Percentiles rank a stretch among this genome's conserved stretches.
Evolutionary conservation across 2,329 filamentous ascomycete genomes (phyloP).

Genomic region (Elsinoe australis): DNA sequence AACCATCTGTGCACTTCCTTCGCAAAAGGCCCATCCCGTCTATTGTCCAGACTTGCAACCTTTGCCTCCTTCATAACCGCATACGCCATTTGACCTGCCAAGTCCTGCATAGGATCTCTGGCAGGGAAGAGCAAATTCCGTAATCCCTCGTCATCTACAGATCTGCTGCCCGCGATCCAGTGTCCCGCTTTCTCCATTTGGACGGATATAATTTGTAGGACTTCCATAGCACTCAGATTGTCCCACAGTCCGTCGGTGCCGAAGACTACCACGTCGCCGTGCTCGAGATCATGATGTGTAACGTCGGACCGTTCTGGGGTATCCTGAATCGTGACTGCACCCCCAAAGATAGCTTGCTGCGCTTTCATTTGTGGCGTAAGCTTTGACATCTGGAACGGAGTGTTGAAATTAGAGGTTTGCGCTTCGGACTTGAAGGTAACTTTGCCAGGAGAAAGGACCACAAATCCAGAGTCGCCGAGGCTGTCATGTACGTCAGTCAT

Average conservation of each 20-base stretch:
- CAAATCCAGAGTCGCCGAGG: slow-evolving; percentile 87
- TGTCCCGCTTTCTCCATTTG: slow-evolving; percentile 53
- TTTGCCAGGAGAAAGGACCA: slow-evolving; percentile 76
- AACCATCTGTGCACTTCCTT: slow-evolving; percentile 87
- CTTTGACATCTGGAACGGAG: slow-evolving; percentile 86
- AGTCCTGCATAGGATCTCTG: slow-evolving; percentile 34
- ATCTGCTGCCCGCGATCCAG: slow-evolving; percentile 23
- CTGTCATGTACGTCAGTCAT: slow-evolving; percentile 27
- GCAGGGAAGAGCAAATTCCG: slow-evolving; percentile 14
- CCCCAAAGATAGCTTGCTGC: slow-evolving; percentile 77
- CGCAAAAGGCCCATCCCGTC: slow-evolving; percentile 84
- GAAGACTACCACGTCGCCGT: slow-evolving; percentile 89
- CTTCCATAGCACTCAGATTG: slow-evolving; percentile 86
- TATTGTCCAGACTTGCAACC: slow-evolving; percentile 69
- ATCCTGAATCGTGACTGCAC: slow-evolving; percentile 61
- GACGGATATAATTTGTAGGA: slow-evolving; percentile 64
- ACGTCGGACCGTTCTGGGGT: slow-evolving; percentile 76
- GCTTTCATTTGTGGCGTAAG: slow-evolving; percentile 72
- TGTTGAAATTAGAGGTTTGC: slow-evolving; percentile 97
- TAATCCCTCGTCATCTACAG: slow-evolving; percentile 17
- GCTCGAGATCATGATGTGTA: slow-evolving; percentile 65
- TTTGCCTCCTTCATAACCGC: slow-evolving; percentile 79
- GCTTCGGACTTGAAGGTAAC: slow-evolving; percentile 75
- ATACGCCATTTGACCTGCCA: slow-evolving; percentile 72
- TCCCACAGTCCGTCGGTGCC: slow-evolving; percentile 95